These are phyloP conservation scores for Auxenochlorella protothecoides DNA, from an alignment of 139 green algal species.

Conservation along the genomic window DNA sequence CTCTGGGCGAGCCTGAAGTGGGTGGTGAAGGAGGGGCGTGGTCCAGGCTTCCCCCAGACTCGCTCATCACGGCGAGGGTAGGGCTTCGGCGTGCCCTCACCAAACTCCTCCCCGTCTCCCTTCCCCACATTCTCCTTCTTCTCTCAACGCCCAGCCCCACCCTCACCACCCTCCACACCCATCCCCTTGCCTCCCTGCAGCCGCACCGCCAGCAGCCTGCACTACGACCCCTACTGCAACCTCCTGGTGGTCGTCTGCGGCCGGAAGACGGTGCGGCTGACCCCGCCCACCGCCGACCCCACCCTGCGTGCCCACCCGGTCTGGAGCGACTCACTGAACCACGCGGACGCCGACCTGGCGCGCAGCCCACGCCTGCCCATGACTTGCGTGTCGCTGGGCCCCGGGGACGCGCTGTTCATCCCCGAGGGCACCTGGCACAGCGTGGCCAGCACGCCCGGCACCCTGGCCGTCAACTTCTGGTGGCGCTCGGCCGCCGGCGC, in stretches of 20 bases:
- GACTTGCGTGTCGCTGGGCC: slow-evolving; percentile 44
- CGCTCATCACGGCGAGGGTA: no score
- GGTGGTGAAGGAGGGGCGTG: not conserved
- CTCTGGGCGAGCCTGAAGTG: slow-evolving; percentile 12
- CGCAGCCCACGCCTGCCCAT: slow-evolving; percentile 11
- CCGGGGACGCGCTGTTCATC: slow-evolving; percentile 83
- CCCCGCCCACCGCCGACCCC: slow-evolving; percentile 27
- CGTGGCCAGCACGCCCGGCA: slow-evolving; percentile 41
- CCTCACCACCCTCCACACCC: not conserved
- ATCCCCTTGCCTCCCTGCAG: slow-evolving; percentile 2
- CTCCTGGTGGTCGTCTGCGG: slow-evolving; percentile 56
- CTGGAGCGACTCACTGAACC: slow-evolving; percentile 49
- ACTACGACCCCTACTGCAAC: slow-evolving; percentile 80
- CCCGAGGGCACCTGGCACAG: slow-evolving; percentile 86
- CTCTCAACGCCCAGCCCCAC: not conserved
- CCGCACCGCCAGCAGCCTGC: slow-evolving; percentile 43
- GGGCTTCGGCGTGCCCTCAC: no score
- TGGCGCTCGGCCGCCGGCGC: slow-evolving; percentile 32
- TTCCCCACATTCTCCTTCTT: not conserved
- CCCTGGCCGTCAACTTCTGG: slow-evolving; percentile 74
- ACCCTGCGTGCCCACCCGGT: slow-evolving; percentile 44
- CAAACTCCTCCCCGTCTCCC: not conserved
- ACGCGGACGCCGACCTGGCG: slow-evolving; percentile 53
- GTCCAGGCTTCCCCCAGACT: not conserved
- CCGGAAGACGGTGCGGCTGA: slow-evolving; percentile 52